phyloP scores from a whole-genome alignment of 192 early-diverging fungal species.

The Backusella luteola region DNA sequence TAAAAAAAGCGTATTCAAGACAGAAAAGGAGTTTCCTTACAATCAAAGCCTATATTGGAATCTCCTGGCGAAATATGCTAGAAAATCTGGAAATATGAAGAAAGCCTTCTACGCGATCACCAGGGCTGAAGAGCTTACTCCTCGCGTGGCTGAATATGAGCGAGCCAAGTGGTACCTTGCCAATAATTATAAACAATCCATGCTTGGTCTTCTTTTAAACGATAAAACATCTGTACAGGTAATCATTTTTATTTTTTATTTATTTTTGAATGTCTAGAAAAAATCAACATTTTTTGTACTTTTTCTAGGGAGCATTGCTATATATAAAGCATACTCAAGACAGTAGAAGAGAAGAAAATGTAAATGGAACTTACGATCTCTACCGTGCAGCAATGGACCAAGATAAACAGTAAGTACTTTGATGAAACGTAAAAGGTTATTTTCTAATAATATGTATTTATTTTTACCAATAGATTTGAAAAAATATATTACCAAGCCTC shows the following conservation, averaged over 20 bases:
- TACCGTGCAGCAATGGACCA: neutral
- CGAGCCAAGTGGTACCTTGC: conserved; percentile 6
- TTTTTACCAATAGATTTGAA: neutral
- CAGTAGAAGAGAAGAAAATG: neutral
- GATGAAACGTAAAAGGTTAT: neutral
- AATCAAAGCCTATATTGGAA: neutral
- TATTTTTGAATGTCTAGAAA: conserved; percentile 11
- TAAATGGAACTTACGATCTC: neutral
- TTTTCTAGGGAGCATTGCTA: neutral
- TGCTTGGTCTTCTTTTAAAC: neutral
- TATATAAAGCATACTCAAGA: neutral
- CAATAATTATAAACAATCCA: neutral
- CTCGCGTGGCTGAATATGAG: neutral
- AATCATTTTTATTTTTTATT: conserved; percentile 33
- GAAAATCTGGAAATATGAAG: neutral
- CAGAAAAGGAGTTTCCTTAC: neutral
- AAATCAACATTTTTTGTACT: conserved; percentile 10
- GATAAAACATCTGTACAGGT: neutral
- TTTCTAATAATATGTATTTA: neutral
- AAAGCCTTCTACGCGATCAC: neutral
- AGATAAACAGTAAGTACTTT: neutral
- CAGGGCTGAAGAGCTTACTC: neutral
- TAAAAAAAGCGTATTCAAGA: neutral
- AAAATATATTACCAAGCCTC: neutral
- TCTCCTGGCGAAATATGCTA: neutral